phyloP scores from a whole-genome alignment of 2,329 filamentous ascomycete genomes.

The Nemania sp. region DNA sequence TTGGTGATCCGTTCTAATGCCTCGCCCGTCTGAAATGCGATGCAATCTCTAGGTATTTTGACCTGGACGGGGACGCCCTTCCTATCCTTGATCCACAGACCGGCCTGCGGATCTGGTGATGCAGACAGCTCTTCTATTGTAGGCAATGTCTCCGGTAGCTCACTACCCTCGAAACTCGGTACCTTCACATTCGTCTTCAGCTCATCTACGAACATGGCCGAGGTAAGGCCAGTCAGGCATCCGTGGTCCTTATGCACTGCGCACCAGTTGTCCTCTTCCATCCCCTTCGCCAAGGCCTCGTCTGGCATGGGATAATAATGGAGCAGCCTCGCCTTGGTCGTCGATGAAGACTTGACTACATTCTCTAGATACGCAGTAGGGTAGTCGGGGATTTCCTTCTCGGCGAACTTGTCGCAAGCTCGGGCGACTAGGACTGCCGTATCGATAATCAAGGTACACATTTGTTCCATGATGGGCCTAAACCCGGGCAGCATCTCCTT shows the following conservation, averaged over 20 bases:
- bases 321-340: slow-evolving; percentile 89
- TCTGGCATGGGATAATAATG: slow-evolving; percentile 85
- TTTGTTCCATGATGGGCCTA: slow-evolving; percentile 74
- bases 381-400: slow-evolving; percentile 82
- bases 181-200: slow-evolving; percentile 52
- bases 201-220: slow-evolving; percentile 96
- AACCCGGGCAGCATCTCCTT: slow-evolving; percentile 79
- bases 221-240: slow-evolving; percentile 92
- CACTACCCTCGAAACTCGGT: slow-evolving; percentile 53
- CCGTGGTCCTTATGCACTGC: slow-evolving; percentile 91
- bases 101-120: slow-evolving; percentile 85
- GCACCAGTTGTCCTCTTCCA: slow-evolving; percentile 89
- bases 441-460: slow-evolving; percentile 90
- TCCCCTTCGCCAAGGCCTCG: slow-evolving; percentile 50
- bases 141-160: slow-evolving; percentile 52
- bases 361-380: slow-evolving; percentile 83
- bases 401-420: slow-evolving; percentile 90
- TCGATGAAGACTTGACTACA: slow-evolving; percentile 85
- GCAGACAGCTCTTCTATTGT: slow-evolving; percentile 76
- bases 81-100: slow-evolving; percentile 93
- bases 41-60: slow-evolving; percentile 87
- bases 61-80: slow-evolving; percentile 88
- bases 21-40: slow-evolving; percentile 97
- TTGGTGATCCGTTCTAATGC: slow-evolving; percentile 89
- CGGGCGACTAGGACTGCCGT: slow-evolving; percentile 87